These are phyloP conservation scores for Tulasnella sp. DNA, from an alignment of 768 basidiomycete genomes.

Conservation along the genomic window DNA sequence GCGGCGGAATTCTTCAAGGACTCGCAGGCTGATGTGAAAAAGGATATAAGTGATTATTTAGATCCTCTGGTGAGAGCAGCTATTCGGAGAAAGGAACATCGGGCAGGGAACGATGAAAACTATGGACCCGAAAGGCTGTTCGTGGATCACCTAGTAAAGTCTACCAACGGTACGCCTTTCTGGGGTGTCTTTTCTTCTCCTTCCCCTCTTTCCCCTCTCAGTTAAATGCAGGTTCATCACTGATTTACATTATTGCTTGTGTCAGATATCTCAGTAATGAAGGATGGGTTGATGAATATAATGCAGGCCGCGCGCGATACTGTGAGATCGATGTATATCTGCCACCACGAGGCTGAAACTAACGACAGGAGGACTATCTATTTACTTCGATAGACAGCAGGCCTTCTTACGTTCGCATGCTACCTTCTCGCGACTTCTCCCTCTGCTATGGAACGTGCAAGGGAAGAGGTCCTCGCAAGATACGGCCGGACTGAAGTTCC, in stretches of 20 bases:
- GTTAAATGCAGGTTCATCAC: no score
- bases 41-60: not conserved
- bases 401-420: conserved; percentile 9
- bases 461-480: conserved; percentile 22
- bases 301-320: conserved; percentile 16
- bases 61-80: conserved; percentile 11
- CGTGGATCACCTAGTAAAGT: conserved; percentile 11
- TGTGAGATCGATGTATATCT: no score
- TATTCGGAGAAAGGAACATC: not conserved
- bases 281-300: conserved; percentile 13
- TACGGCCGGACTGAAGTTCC: not conserved
- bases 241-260: no score
- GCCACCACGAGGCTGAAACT: no score
- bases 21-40: not conserved
- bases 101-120: not conserved
- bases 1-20: conserved; percentile 7
- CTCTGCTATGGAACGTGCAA: conserved; percentile 2
- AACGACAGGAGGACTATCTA: no score
- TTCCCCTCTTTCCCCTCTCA: no score
- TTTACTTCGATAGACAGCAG: conserved; percentile 7
- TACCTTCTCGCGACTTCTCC: conserved; percentile 15
- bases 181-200: no score
- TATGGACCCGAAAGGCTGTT: not conserved
- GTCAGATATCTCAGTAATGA: not conserved
- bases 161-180: conserved; percentile 1